These are phyloP conservation scores for Aspergillus avenaceus DNA, from an alignment of 495 filamentous ascomycete genomes.

Conservation along the genomic window DNA sequence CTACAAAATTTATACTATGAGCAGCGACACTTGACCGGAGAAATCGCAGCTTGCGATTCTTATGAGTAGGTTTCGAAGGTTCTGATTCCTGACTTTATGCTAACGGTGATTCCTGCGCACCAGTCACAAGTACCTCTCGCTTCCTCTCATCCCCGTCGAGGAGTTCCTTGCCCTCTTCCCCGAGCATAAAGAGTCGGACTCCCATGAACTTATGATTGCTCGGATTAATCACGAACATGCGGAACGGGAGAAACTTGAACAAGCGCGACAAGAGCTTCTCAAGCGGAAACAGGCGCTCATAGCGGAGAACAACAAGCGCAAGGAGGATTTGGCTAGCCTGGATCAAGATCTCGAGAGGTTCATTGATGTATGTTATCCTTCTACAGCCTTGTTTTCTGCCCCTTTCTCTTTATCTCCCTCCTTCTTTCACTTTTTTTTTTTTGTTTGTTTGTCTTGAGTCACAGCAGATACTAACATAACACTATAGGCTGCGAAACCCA, in stretches of 20 bases:
- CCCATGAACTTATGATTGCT: slow-evolving; percentile 82
- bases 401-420: neutral
- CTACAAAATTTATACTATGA: slow-evolving; percentile 97
- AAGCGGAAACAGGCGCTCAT: slow-evolving; percentile 90
- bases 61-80: slow-evolving; percentile 95
- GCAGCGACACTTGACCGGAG: slow-evolving; percentile 81
- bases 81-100: too few species aligned
- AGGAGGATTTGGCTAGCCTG: slow-evolving; percentile 84
- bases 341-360: slow-evolving; percentile 90
- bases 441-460: too few species aligned
- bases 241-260: slow-evolving; percentile 82
- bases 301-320: slow-evolving; percentile 90
- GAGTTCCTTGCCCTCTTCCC: slow-evolving; percentile 80
- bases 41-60: slow-evolving; percentile 85
- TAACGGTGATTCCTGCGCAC: slow-evolving; percentile 11
- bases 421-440: neutral
- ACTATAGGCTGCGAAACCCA: slow-evolving; percentile 73
- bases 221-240: slow-evolving; percentile 87
- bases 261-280: slow-evolving; percentile 77
- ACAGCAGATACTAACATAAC: slow-evolving; percentile 13
- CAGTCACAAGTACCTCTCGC: slow-evolving; percentile 82
- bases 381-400: neutral
- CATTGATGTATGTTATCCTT: slow-evolving; percentile 53
- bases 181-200: slow-evolving; percentile 62
- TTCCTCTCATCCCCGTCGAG: slow-evolving; percentile 78